Conservation (phyloP, 352 stramenopile species). For the Phytopythium sindhum region DNA sequence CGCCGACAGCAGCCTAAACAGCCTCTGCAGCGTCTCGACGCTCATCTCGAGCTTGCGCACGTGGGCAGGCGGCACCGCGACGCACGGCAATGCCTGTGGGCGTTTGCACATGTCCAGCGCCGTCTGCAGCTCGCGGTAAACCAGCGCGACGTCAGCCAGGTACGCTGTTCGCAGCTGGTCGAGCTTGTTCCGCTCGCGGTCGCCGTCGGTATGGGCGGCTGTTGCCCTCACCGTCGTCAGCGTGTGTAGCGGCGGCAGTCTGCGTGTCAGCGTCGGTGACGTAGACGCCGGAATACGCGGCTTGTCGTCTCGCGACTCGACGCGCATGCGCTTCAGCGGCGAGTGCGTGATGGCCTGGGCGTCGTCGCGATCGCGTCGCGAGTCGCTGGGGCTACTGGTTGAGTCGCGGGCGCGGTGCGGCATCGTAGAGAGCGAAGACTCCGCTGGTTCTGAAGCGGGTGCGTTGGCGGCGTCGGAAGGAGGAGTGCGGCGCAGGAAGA, state of each 20-base stretch:
- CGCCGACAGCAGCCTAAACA: conserved; percentile 24
- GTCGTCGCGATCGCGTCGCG: neutral
- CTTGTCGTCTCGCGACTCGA: neutral
- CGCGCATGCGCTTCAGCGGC: neutral
- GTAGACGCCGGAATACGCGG: neutral
- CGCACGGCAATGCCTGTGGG: conserved; percentile 12
- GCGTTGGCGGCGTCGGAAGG: neutral
- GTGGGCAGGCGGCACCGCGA: conserved; percentile 13
- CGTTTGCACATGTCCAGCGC: conserved; percentile 24
- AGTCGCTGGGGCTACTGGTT: neutral
- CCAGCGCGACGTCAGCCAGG: conserved; percentile 24
- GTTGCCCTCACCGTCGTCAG: neutral
- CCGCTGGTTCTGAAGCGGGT: neutral
- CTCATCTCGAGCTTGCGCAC: conserved; percentile 33
- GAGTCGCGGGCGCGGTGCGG: neutral
- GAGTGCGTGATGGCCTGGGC: neutral
- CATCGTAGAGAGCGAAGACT: neutral
- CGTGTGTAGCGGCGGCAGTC: conserved; percentile 14
- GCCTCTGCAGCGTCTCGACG: conserved; percentile 33
- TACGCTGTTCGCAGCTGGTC: conserved; percentile 23
- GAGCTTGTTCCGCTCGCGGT: conserved; percentile 16
- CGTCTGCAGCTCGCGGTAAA: conserved; percentile 27
- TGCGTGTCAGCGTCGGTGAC: conserved; percentile 6
- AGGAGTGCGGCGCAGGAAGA: neutral
- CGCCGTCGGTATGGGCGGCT: neutral